Evolutionary conservation across 2,329 filamentous ascomycete genomes (phyloP).

Genomic region (Trichophyton schoenleinii): DNA sequence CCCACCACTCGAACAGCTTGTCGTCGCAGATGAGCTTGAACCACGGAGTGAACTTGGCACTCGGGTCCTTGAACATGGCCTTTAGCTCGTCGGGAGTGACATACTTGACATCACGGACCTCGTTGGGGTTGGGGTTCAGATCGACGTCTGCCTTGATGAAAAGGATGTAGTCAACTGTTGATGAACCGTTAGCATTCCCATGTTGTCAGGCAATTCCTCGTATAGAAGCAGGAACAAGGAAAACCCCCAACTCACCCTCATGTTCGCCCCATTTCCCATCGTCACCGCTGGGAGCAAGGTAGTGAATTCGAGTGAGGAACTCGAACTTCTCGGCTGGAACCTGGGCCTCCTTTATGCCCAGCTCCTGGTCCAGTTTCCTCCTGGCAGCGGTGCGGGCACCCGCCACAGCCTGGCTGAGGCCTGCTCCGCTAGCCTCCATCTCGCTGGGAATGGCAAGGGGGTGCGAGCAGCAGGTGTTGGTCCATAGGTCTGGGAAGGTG

Average conservation of each 20-base stretch:
- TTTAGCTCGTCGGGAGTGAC: constrained; percentile 73
- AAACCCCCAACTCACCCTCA: constrained; percentile 55
- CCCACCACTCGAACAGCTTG: constrained; percentile 98
- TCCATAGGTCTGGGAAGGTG: constrained; percentile 99
- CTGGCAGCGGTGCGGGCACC: constrained; percentile 87
- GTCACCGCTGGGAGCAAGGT: constrained; percentile 90
- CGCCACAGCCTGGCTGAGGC: constrained; percentile 63
- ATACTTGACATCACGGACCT: constrained; percentile 74
- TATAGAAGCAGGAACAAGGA: not conserved
- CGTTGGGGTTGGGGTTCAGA: constrained; percentile 71
- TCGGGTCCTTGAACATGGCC: constrained; percentile 68
- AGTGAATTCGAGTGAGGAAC: constrained; percentile 94
- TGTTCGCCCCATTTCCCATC: constrained; percentile 98
- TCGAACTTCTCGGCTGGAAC: constrained; percentile 84
- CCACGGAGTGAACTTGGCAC: constrained; percentile 87
- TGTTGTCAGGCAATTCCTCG: not conserved
- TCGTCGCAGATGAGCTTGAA: constrained; percentile 98
- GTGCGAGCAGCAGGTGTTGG: constrained; percentile 98
- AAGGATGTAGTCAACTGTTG: constrained; percentile 89
- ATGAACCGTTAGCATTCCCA: not conserved
- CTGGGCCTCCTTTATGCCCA: constrained; percentile 79
- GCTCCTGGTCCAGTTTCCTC: constrained; percentile 85
- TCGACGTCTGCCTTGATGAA: constrained; percentile 94
- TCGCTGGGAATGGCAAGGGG: constrained; percentile 83
- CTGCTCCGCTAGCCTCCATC: constrained; percentile 52